A percentile compares a stretch with the other conserved stretches of the same genome.
phyloP scores from a whole-genome alignment of 345 rosid genomes.

The Pistacia vera region DNA sequence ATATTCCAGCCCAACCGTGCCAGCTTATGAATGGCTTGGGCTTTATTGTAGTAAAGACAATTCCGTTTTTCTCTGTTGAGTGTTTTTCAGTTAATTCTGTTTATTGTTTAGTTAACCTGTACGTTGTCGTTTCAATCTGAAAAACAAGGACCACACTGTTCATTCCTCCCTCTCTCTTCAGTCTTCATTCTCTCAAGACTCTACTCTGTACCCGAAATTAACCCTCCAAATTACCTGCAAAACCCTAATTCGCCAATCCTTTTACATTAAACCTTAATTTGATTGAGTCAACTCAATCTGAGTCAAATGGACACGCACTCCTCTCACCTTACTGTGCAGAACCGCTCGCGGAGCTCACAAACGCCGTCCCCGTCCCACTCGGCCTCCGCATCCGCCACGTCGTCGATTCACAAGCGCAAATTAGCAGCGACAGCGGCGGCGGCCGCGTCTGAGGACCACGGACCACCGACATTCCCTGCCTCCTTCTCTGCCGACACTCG shows the following conservation, averaged over 20 bases:
- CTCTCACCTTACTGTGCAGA: slow-evolving; percentile 79
- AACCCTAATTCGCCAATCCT: not conserved
- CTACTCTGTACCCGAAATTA: not conserved
- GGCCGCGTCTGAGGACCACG: slow-evolving; percentile 74
- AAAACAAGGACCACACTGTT: no score
- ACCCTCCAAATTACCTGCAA: not conserved
- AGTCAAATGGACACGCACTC: slow-evolving; percentile 60
- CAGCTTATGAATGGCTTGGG: no score
- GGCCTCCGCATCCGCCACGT: slow-evolving; percentile 93
- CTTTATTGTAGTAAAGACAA: no score
- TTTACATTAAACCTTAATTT: not conserved
- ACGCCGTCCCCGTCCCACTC: slow-evolving; percentile 96
- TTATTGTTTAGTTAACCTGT: no score
- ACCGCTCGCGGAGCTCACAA: slow-evolving; percentile 91
- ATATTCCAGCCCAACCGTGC: no score
- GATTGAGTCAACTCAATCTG: not conserved
- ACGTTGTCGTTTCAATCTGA: no score
- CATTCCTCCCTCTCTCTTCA: not conserved
- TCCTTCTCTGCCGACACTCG: slow-evolving; percentile 95
- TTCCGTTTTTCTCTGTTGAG: no score
- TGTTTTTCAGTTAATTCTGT: no score
- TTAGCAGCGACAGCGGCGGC: slow-evolving; percentile 57
- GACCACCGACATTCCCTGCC: slow-evolving; percentile 72
- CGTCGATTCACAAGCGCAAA: slow-evolving; percentile 94
- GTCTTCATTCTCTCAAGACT: no score